These are phyloP conservation scores for Rutstroemia sp. DNA, from an alignment of 2,329 filamentous ascomycete species.

Conservation along the genomic window DNA sequence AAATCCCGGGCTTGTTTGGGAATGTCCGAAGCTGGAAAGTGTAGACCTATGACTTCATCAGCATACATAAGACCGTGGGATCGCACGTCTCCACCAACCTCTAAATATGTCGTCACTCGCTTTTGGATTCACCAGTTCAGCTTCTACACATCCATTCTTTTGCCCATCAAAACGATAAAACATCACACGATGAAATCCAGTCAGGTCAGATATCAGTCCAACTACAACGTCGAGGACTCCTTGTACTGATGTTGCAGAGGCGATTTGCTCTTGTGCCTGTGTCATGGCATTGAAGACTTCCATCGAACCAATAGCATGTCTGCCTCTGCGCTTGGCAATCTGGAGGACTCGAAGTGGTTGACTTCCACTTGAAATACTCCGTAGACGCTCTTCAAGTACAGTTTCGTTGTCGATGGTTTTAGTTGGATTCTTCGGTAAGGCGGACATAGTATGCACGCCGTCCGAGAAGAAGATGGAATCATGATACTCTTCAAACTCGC, in stretches of 20 bases:
- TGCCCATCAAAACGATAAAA: conserved; percentile 75
- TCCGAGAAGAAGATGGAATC: conserved; percentile 46
- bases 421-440: conserved; percentile 51
- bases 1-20: conserved; percentile 77
- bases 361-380: conserved; percentile 69
- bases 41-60: not conserved
- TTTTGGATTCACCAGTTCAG: conserved; percentile 76
- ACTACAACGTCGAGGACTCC: conserved; percentile 73
- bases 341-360: conserved; percentile 70
- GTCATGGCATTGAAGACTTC: conserved; percentile 89
- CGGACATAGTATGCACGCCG: conserved; percentile 29
- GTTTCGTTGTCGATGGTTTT: conserved; percentile 69
- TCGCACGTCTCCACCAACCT: conserved; percentile 49
- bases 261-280: conserved; percentile 81
- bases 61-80: not conserved
- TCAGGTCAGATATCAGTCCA: conserved; percentile 81
- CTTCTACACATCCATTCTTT: conserved; percentile 59
- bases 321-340: conserved; percentile 68
- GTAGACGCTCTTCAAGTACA: conserved; percentile 63
- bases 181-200: conserved; percentile 88
- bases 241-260: conserved; percentile 62
- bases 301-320: conserved; percentile 53
- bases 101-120: conserved; percentile 80
- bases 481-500: conserved; percentile 83
- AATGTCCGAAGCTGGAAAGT: conserved; percentile 72